A percentile compares a stretch with the other conserved stretches of the same genome.
Evolutionary conservation across 345 rosid species (phyloP).

Genomic region (Euclidium syriacum): DNA sequence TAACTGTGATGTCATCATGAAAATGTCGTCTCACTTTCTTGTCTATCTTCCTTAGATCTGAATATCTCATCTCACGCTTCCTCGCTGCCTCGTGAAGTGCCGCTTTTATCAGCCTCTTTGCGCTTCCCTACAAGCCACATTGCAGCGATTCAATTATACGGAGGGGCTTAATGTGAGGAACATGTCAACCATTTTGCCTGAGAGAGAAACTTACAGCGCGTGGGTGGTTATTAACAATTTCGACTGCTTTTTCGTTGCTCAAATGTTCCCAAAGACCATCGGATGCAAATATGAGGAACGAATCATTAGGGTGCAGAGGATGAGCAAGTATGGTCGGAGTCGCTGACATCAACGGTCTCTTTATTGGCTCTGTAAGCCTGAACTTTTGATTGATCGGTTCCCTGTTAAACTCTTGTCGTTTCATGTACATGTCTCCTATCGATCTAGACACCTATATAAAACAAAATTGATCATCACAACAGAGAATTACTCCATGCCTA

Average conservation of each 20-base stretch:
- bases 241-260: conserved; percentile 81
- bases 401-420: conserved; percentile 53
- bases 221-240: conserved; percentile 74
- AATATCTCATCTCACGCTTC: conserved; percentile 84
- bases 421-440: conserved; percentile 84
- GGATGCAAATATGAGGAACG: conserved; percentile 89
- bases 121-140: conserved; percentile 57
- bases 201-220: conserved; percentile 52
- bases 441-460: conserved; percentile 75
- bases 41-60: conserved; percentile 78
- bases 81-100: conserved; percentile 90
- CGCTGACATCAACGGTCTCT: conserved; percentile 71
- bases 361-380: conserved; percentile 72
- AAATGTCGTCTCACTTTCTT: conserved; percentile 90
- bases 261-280: conserved; percentile 98
- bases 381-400: conserved; percentile 65
- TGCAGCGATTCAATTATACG: background rate
- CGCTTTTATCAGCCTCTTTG: conserved; percentile 77
- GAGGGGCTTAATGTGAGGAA: background rate
- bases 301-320: conserved; percentile 72
- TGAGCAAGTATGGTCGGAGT: conserved; percentile 60
- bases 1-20: conserved; percentile 91
- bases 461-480: background rate
- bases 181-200: background rate
- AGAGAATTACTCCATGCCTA: background rate